A percentile compares a stretch with the other conserved stretches of the same genome.
These are phyloP conservation scores for Rubroboletus satanas DNA, from an alignment of 768 basidiomycete species.

Conservation along the genomic window DNA sequence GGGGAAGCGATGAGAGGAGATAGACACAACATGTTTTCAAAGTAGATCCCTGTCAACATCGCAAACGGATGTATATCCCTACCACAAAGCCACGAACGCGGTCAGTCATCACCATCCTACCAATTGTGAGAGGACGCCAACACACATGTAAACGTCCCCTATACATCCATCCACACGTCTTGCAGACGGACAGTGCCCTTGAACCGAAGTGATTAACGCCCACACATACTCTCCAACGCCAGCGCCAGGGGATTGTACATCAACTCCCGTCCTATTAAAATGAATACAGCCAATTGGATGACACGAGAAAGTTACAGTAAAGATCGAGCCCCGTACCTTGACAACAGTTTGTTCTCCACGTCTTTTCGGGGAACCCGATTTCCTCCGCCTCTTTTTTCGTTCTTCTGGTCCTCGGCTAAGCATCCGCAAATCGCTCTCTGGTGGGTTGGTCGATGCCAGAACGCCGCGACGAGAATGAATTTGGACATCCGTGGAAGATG, in stretches of 20 bases:
- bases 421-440: constrained; percentile 75
- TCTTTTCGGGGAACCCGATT: constrained; percentile 36
- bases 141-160: constrained; percentile 46
- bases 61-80: constrained; percentile 73
- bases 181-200: constrained; percentile 49
- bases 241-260: constrained; percentile 68
- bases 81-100: not conserved
- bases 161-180: constrained; percentile 58
- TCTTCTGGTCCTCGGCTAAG: constrained; percentile 75
- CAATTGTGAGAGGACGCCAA: constrained; percentile 15
- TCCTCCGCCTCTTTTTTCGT: constrained; percentile 51
- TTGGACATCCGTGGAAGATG: constrained; percentile 65
- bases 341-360: constrained; percentile 38
- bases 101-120: not conserved
- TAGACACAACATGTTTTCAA: constrained; percentile 67
- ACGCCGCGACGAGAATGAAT: constrained; percentile 72
- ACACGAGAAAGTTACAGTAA: not conserved
- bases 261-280: constrained; percentile 39
- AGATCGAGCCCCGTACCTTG: constrained; percentile 37
- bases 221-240: constrained; percentile 77
- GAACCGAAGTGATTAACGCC: constrained; percentile 58
- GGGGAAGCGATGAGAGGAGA: constrained; percentile 29
- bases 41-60: constrained; percentile 57
- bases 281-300: not conserved
- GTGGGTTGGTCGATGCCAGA: constrained; percentile 83